Base-by-base conservation (phyloP, 2,329 filamentous ascomycete genomes). In the Paecilomyces niveus region DNA sequence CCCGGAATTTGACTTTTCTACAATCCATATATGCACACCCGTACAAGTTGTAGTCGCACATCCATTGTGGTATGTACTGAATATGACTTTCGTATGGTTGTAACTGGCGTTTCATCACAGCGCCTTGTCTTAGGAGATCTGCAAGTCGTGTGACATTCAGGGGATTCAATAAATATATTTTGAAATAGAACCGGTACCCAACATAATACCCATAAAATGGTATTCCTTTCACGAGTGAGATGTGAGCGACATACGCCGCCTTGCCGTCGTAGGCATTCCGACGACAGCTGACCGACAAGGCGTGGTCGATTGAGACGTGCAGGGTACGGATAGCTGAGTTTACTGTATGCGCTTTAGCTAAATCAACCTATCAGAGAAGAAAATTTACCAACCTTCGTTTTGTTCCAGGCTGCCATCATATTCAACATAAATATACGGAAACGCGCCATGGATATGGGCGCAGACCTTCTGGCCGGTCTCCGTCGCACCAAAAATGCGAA, bases 151-250 rank as follows among this genome's bases (percentile, higher is more conserved):
- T 91, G 84, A 94, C 95, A 61, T 93, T 85, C 51, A 86, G 73
- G 0, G 94, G 93, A 67, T 95, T 96, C 65, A 96, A 83, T 76
- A 97, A 83, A 72, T 99, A 97, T 58, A 99, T 89, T 73, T 99
- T 99, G 67, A 97, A 84, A 69, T 90, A 99, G 73, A 89, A 89
- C 51, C 84, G 86, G 73, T 96, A 96, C 57, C 95, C 94, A 55
- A 97, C 91, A 74, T 96, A 84, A 70, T 94, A 97, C 18, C 94
- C 95, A 71, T 96, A 99, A 76, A 97, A 99, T 0, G 95, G 94
- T 21, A 96, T 82, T 3, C 92, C 94, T 72, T 99, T 97, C 62
- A 95, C 89, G 4, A 97, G 80, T 6, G 89, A 93, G 69, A 99
- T 92, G 64, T 95, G 89, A 26, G 92, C 93, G 39, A 97, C 92